These are phyloP conservation scores for Pseudogymnoascus sp. DNA, from an alignment of 2,329 filamentous ascomycete genomes.

Conservation along the genomic window DNA sequence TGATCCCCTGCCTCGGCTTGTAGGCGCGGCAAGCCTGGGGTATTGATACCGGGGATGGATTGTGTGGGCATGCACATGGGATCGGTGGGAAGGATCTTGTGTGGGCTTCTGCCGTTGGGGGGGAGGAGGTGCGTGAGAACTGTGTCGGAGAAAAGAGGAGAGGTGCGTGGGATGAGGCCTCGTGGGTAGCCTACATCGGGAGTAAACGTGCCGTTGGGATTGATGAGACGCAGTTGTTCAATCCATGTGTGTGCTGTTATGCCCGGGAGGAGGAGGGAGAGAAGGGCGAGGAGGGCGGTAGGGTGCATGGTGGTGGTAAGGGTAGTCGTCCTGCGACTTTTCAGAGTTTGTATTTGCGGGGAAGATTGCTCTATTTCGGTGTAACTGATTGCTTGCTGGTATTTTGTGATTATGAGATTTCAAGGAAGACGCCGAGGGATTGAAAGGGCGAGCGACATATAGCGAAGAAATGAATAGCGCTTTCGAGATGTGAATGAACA, in stretches of 20 bases:
- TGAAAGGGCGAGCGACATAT: neutral
- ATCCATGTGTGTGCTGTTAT: conserved; percentile 70
- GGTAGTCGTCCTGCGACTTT: conserved; percentile 1
- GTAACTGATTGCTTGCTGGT: neutral
- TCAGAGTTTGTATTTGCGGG: neutral
- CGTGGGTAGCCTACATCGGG: conserved; percentile 65
- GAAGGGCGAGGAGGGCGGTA: neutral
- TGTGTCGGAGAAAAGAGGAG: conserved; percentile 47
- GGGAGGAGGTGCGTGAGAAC: conserved; percentile 37
- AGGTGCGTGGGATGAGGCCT: conserved; percentile 53
- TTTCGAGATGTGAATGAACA: conserved; percentile 1
- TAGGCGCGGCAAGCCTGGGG: conserved; percentile 17
- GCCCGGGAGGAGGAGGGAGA: neutral
- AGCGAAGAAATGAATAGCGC: conserved; percentile 5
- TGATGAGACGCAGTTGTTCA: conserved; percentile 64
- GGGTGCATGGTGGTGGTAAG: neutral
- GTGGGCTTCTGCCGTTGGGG: conserved; percentile 20
- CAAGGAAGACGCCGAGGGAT: neutral
- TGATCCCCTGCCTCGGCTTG: conserved; percentile 52
- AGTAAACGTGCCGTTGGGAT: conserved; percentile 64
- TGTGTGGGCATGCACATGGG: conserved; percentile 12
- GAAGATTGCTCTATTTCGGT: neutral
- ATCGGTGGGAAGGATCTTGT: conserved; percentile 53
- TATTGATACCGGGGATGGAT: conserved; percentile 4
- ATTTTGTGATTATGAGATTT: neutral